Conservation (phyloP, 257 asterid species). For the Orobanche coerulescens region DNA sequence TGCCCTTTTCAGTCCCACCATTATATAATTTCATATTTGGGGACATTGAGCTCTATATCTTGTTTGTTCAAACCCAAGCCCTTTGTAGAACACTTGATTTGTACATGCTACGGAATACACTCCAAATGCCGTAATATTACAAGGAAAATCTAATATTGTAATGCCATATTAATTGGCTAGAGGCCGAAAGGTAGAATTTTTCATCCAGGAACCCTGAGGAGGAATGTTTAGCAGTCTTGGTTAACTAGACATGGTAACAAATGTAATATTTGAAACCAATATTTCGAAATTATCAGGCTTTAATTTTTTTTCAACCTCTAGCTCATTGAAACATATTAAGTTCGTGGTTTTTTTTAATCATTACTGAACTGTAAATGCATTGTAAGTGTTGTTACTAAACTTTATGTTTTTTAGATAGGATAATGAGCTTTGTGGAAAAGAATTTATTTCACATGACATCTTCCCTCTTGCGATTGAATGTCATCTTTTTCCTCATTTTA, state of each 20-base stretch:
- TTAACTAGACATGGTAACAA: background rate
- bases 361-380: slow-evolving; percentile 14
- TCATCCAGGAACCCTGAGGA: background rate
- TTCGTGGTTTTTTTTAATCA: background rate
- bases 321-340: background rate
- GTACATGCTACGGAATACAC: background rate
- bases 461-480: slow-evolving; percentile 10
- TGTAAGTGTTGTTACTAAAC: background rate
- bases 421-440: background rate
- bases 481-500: background rate
- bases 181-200: background rate
- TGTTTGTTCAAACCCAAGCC: background rate
- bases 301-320: background rate
- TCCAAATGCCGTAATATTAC: background rate
- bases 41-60: slow-evolving; percentile 4
- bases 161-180: background rate
- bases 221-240: background rate
- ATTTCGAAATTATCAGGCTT: background rate
- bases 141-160: background rate
- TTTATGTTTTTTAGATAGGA: background rate
- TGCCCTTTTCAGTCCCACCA: background rate
- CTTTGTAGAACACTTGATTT: background rate
- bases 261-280: background rate
- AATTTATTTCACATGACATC: background rate
- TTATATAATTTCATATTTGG: slow-evolving; percentile 3